Evolutionary conservation across 129 eudicot species (phyloP).

Genomic region (Logfia minima): DNA sequence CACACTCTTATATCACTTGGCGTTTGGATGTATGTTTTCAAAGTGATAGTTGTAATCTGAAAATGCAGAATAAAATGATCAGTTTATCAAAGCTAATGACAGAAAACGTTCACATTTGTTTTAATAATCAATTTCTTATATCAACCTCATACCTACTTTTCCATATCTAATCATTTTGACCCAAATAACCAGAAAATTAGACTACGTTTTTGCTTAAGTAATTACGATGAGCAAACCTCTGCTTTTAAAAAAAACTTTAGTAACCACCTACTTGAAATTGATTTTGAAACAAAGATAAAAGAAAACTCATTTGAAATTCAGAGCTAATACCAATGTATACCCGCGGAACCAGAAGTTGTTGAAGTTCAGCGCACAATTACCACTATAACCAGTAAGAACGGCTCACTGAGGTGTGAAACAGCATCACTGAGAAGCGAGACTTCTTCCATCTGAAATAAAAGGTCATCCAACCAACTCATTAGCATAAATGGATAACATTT

Average conservation of each 20-base stretch:
- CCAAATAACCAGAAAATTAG: not conserved
- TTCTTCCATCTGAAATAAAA: slow-evolving; percentile 84
- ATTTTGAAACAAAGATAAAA: slow-evolving; percentile 38
- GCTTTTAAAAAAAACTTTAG: slow-evolving; percentile 4
- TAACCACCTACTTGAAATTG: slow-evolving; percentile 19
- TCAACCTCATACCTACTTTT: not conserved
- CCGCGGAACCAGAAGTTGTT: slow-evolving; percentile 95
- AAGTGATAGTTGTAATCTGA: not conserved
- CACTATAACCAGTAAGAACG: slow-evolving; percentile 99
- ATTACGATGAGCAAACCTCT: not conserved
- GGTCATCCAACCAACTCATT: slow-evolving; percentile 22
- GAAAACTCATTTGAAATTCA: slow-evolving; percentile 59
- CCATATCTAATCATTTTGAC: not conserved
- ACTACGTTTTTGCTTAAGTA: not conserved
- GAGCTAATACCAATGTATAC: slow-evolving; percentile 97
- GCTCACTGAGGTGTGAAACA: slow-evolving; percentile 88
- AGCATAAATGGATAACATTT: slow-evolving; percentile 9
- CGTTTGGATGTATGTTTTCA: not conserved
- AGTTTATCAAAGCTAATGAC: not conserved
- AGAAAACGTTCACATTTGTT: not conserved
- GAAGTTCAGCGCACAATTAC: slow-evolving; percentile 99
- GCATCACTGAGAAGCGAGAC: slow-evolving; percentile 96
- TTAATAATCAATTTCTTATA: not conserved
- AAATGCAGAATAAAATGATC: not conserved
- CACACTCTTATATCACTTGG: not conserved